phyloP scores from a whole-genome alignment of 352 stramenopile genomes.

The Phytophthora capsici region DNA sequence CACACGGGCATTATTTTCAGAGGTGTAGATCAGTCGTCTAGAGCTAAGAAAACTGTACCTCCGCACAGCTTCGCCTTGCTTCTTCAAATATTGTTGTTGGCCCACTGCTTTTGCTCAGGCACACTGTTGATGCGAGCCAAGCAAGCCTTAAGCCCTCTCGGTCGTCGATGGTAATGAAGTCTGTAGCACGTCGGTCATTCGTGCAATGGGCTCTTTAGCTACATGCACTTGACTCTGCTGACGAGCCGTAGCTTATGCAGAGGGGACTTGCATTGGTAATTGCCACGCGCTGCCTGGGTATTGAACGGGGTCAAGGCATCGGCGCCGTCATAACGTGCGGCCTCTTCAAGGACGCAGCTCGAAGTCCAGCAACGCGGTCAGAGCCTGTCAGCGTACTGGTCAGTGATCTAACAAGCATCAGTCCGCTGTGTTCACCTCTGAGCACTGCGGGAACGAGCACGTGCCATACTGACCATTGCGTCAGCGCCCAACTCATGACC shows the following conservation, averaged over 20 bases:
- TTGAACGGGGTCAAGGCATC: slow-evolving; percentile 17
- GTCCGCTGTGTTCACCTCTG: not conserved
- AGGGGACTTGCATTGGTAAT: slow-evolving; percentile 12
- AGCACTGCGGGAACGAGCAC: not conserved
- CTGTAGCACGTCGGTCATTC: too few species aligned
- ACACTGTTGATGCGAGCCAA: too few species aligned
- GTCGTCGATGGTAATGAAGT: too few species aligned
- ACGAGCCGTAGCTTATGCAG: not conserved
- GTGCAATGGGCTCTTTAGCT: not conserved
- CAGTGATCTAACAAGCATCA: slow-evolving; percentile 7
- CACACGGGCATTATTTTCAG: too few species aligned
- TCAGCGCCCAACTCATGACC: not conserved
- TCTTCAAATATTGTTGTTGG: not conserved
- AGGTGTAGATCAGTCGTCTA: too few species aligned
- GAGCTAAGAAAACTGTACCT: too few species aligned
- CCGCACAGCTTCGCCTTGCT: not conserved
- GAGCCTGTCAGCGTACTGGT: slow-evolving; percentile 7
- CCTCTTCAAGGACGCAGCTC: slow-evolving; percentile 17
- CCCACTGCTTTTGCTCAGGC: slow-evolving; percentile 3
- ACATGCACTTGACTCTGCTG: not conserved
- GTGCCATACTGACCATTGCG: not conserved
- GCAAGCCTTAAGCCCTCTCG: too few species aligned
- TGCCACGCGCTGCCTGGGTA: slow-evolving; percentile 1
- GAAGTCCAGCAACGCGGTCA: slow-evolving; percentile 4
- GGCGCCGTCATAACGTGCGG: not conserved